Conservation (phyloP, 352 stramenopile species). For the Pythium pyrilobum region DNA sequence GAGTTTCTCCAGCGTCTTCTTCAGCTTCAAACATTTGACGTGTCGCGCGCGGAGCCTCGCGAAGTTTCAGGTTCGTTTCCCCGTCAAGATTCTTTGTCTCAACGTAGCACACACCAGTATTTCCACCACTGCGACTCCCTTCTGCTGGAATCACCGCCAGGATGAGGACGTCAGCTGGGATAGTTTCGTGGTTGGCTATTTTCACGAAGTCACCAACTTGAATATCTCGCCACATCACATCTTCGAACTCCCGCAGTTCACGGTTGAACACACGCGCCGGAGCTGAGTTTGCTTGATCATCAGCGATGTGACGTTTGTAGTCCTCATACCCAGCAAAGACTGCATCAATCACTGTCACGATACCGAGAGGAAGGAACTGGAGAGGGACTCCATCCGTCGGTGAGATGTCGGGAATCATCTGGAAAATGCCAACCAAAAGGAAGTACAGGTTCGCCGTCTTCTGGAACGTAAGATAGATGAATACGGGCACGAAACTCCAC, state of each 20-base stretch:
- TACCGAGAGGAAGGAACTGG: constrained; percentile 76
- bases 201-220: constrained; percentile 81
- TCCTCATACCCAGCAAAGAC: constrained; percentile 83
- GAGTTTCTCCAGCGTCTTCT: constrained; percentile 51
- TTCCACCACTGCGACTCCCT: constrained; percentile 44
- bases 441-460: constrained; percentile 89
- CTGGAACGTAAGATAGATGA: constrained; percentile 83
- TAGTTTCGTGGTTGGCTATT: constrained; percentile 77
- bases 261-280: constrained; percentile 65
- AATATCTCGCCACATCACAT: constrained; percentile 77
- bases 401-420: constrained; percentile 80
- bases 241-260: constrained; percentile 79
- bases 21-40: constrained; percentile 66
- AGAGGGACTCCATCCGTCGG: constrained; percentile 76
- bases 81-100: constrained; percentile 88
- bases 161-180: constrained; percentile 78
- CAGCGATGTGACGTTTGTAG: constrained; percentile 76
- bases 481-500: constrained; percentile 86
- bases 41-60: constrained; percentile 52
- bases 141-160: constrained; percentile 66
- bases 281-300: constrained; percentile 70
- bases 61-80: constrained; percentile 84
- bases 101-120: constrained; percentile 82
- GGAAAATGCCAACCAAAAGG: constrained; percentile 83
- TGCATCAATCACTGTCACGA: constrained; percentile 80